A percentile compares a stretch with the other conserved stretches of the same genome.
Evolutionary conservation across 2,329 filamentous ascomycete species (phyloP).

Genomic region (Botrytis cinerea): DNA sequence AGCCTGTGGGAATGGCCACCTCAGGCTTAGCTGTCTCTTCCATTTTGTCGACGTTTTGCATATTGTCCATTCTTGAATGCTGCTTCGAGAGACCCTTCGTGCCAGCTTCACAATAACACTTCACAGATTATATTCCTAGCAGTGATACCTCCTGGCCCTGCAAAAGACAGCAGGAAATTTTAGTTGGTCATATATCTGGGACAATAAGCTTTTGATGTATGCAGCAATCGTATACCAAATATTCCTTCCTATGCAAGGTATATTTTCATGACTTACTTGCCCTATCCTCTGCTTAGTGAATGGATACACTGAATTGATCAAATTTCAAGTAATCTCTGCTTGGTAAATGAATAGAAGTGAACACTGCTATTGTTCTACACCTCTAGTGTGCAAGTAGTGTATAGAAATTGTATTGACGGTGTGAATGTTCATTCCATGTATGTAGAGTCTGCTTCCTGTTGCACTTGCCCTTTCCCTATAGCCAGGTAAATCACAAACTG

Average conservation of each 20-base stretch:
- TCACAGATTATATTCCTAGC: not conserved
- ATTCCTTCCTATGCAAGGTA: not conserved
- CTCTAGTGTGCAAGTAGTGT: not conserved
- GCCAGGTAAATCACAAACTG: not conserved
- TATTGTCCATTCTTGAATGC: not conserved
- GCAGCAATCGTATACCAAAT: not conserved
- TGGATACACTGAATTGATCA: not conserved
- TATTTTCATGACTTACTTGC: not conserved
- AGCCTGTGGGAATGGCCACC: slow-evolving; percentile 44
- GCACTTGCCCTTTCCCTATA: not conserved
- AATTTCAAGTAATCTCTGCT: not conserved
- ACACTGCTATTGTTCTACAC: not conserved
- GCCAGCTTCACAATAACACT: too few relatives aligned
- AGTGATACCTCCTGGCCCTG: not conserved
- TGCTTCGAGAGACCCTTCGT: not conserved
- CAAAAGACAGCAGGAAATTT: not conserved
- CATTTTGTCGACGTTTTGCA: not conserved
- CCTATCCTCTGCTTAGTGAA: not conserved
- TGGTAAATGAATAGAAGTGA: not conserved
- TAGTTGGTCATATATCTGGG: not conserved
- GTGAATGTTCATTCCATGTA: not conserved
- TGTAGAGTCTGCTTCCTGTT: not conserved
- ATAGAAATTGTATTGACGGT: not conserved
- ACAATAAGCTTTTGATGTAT: not conserved
- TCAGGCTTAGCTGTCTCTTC: not conserved